Evolutionary conservation across 2,329 filamentous ascomycete species (phyloP).

Genomic region (Byssoonygena ceratinophila): DNA sequence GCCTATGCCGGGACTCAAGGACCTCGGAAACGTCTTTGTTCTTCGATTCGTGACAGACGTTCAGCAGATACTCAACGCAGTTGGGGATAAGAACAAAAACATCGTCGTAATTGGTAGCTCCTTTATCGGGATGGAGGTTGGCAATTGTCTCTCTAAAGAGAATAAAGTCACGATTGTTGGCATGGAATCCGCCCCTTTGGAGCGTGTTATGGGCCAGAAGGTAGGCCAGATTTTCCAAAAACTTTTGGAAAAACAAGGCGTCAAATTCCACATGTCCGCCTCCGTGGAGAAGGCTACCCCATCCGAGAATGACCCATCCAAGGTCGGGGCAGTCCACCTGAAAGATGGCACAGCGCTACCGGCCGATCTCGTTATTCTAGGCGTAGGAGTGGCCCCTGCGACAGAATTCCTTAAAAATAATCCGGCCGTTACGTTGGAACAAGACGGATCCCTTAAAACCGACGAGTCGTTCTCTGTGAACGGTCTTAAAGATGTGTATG

Average conservation of each 20-base stretch:
- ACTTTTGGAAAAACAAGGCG: conserved; percentile 69
- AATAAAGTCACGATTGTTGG: conserved; percentile 81
- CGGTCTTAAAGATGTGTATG: conserved; percentile 73
- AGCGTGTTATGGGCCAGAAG: conserved; percentile 70
- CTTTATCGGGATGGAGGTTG: conserved; percentile 98
- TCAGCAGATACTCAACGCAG: conserved; percentile 64
- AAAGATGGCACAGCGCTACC: conserved; percentile 77
- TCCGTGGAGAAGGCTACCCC: conserved; percentile 73
- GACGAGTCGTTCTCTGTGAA: conserved; percentile 69
- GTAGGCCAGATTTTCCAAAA: conserved; percentile 73
- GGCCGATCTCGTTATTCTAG: conserved; percentile 83
- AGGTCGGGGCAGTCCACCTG: conserved; percentile 69
- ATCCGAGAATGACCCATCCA: conserved; percentile 53
- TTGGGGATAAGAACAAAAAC: conserved; percentile 76
- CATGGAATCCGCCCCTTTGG: conserved; percentile 75
- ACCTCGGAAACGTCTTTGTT: conserved; percentile 75
- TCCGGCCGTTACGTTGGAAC: conserved; percentile 56
- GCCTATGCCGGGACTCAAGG: conserved; percentile 75
- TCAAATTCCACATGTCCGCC: conserved; percentile 77
- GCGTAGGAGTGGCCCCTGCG: conserved; percentile 76
- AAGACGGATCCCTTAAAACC: conserved; percentile 75
- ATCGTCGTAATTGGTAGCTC: conserved; percentile 84
- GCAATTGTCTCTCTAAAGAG: conserved; percentile 64
- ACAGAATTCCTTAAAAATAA: conserved; percentile 74
- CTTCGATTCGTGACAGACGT: conserved; percentile 68